phyloP scores from a whole-genome alignment of 1,139 yeast genomes.

The Taphrina deformans region DNA sequence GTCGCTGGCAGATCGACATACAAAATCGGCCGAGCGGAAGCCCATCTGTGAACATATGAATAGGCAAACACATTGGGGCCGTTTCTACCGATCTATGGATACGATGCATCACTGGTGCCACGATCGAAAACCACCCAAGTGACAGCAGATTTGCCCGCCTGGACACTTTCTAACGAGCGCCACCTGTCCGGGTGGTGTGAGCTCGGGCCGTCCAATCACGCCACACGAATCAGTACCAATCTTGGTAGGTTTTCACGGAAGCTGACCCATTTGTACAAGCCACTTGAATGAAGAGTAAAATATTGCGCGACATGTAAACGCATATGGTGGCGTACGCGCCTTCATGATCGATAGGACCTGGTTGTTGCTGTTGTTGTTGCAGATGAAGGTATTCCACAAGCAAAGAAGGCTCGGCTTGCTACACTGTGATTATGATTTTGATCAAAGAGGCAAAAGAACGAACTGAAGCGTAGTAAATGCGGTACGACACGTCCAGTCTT shows the following conservation, averaged over 20 bases:
- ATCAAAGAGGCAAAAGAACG: too few relatives aligned
- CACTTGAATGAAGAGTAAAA: too few relatives aligned
- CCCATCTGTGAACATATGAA: neutral
- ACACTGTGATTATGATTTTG: too few relatives aligned
- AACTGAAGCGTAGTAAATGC: too few relatives aligned
- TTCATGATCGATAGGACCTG: too few relatives aligned
- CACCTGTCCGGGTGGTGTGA: neutral
- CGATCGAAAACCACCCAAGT: neutral
- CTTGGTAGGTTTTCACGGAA: too few relatives aligned
- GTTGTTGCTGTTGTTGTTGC: too few relatives aligned
- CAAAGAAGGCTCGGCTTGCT: too few relatives aligned
- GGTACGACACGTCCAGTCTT: too few relatives aligned
- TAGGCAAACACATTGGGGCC: neutral
- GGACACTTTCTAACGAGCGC: neutral
- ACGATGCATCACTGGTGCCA: conserved; percentile 9
- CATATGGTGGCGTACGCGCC: too few relatives aligned
- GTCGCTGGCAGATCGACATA: neutral
- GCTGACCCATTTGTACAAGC: neutral
- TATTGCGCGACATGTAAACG: too few relatives aligned
- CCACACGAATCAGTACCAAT: neutral
- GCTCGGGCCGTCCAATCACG: neutral
- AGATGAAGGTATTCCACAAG: too few relatives aligned
- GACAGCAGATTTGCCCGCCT: neutral
- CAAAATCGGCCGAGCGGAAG: neutral
- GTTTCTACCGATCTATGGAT: neutral